These are phyloP conservation scores for Moesziomyces antarcticus DNA, from an alignment of 1,284 basidiomycete genomes.

Conservation along the genomic window DNA sequence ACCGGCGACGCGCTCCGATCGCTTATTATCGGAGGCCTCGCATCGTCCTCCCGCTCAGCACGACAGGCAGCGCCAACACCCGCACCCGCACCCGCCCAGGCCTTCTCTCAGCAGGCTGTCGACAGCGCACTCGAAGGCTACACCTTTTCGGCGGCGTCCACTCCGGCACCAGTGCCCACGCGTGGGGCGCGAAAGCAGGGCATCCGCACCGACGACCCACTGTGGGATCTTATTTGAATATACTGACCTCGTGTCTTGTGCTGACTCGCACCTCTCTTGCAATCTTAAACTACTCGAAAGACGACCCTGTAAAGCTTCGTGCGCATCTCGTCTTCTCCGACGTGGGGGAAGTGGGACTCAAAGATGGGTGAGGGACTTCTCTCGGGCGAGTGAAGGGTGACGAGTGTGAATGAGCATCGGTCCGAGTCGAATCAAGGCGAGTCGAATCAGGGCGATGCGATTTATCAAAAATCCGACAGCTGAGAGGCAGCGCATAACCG, in stretches of 20 bases:
- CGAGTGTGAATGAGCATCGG: too few relatives aligned
- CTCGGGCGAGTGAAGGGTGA: too few relatives aligned
- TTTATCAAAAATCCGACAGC: too few relatives aligned
- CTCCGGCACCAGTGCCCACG: slow-evolving; percentile 12
- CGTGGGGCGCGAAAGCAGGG: slow-evolving; percentile 39
- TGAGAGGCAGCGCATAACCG: too few relatives aligned
- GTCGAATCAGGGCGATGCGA: too few relatives aligned
- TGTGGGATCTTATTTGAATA: slow-evolving; percentile 45
- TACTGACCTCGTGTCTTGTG: too few relatives aligned
- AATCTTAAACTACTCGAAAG: neutral
- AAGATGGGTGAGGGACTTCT: too few relatives aligned
- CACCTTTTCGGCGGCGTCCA: slow-evolving; percentile 19
- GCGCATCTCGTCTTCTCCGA: too few relatives aligned
- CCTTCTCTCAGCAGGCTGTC: slow-evolving; percentile 29
- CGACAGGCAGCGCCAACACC: slow-evolving; percentile 17
- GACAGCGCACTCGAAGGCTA: slow-evolving; percentile 32
- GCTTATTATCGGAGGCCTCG: slow-evolving; percentile 53
- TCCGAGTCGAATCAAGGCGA: too few relatives aligned
- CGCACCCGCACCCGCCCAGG: slow-evolving; percentile 8
- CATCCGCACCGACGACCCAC: slow-evolving; percentile 45
- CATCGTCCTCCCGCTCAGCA: slow-evolving; percentile 28
- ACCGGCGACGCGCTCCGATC: slow-evolving; percentile 43
- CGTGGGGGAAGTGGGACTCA: too few relatives aligned
- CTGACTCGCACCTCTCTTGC: slow-evolving; percentile 1
- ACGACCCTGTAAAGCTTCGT: too few relatives aligned